Evolutionary conservation across 768 basidiomycete species (phyloP).

Genomic region (Suillus occidentalis): DNA sequence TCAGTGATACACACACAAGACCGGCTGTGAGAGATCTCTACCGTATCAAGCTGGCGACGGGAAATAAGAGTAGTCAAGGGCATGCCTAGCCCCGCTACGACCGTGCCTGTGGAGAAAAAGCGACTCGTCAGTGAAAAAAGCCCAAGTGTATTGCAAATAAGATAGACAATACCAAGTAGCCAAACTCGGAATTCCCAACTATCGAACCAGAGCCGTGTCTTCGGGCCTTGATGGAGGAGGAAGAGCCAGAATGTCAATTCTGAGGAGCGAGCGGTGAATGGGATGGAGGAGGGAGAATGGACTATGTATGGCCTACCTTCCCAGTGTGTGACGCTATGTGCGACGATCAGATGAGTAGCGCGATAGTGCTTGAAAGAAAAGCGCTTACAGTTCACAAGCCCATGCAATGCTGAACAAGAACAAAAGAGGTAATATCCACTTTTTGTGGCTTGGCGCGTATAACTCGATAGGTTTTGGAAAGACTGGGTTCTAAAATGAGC

Average conservation of each 20-base stretch:
- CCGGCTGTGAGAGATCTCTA: slow-evolving; percentile 26
- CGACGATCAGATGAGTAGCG: slow-evolving; percentile 8
- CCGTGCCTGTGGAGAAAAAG: slow-evolving; percentile 48
- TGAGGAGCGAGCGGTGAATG: slow-evolving; percentile 22
- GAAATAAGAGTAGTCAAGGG: slow-evolving; percentile 66
- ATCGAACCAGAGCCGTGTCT: slow-evolving; percentile 72
- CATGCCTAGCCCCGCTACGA: slow-evolving; percentile 66
- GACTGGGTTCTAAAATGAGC: slow-evolving; percentile 47
- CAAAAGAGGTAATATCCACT: slow-evolving; percentile 67
- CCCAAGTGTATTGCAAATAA: background rate
- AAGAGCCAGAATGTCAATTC: slow-evolving; percentile 85
- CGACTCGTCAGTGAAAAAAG: slow-evolving; percentile 17
- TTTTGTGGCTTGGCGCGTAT: slow-evolving; percentile 47
- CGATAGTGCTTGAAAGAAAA: slow-evolving; percentile 6
- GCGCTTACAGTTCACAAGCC: slow-evolving; percentile 72
- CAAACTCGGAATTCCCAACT: slow-evolving; percentile 78
- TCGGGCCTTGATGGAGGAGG: slow-evolving; percentile 73
- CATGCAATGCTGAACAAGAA: slow-evolving; percentile 73
- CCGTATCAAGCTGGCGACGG: slow-evolving; percentile 57
- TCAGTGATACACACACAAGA: slow-evolving; percentile 12
- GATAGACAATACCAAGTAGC: slow-evolving; percentile 52
- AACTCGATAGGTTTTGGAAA: slow-evolving; percentile 53
- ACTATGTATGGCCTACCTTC: slow-evolving; percentile 51
- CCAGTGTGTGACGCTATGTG: slow-evolving; percentile 68
- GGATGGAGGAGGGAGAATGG: no score